These are phyloP conservation scores for Podochytrium sp. DNA, from an alignment of 192 early-diverging fungal species.

Conservation along the genomic window DNA sequence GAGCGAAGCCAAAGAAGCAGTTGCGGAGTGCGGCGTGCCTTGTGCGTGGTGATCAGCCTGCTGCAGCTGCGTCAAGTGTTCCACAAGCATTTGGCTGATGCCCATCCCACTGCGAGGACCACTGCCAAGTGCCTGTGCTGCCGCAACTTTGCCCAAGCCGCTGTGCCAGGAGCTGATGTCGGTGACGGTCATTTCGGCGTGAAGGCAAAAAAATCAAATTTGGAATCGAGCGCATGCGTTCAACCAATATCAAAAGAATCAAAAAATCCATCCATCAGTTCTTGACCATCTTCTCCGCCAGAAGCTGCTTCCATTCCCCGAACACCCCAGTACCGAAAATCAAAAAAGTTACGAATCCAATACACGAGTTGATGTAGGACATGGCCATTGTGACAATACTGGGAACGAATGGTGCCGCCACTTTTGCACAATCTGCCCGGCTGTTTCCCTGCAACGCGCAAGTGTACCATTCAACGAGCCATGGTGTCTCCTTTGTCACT, in stretches of 20 bases:
- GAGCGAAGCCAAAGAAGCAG: neutral
- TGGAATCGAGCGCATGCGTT: no score
- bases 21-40: neutral
- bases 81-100: neutral
- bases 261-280: neutral
- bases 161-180: conserved; percentile 19
- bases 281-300: neutral
- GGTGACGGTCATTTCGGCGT: no score
- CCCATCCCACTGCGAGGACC: neutral
- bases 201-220: no score
- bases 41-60: neutral
- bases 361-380: neutral
- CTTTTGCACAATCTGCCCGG: neutral
- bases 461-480: neutral
- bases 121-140: neutral
- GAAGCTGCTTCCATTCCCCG: conserved; percentile 4
- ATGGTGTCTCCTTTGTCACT: neutral
- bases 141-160: neutral
- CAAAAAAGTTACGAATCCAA: neutral
- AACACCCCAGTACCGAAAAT: conserved; percentile 3
- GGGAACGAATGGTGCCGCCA: neutral
- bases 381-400: neutral
- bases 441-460: conserved; percentile 13
- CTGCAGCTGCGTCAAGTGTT: neutral
- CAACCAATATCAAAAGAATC: no score